Conservation (phyloP, 805 yeast species). For the Wickerhamomyces chambardii region DNA sequence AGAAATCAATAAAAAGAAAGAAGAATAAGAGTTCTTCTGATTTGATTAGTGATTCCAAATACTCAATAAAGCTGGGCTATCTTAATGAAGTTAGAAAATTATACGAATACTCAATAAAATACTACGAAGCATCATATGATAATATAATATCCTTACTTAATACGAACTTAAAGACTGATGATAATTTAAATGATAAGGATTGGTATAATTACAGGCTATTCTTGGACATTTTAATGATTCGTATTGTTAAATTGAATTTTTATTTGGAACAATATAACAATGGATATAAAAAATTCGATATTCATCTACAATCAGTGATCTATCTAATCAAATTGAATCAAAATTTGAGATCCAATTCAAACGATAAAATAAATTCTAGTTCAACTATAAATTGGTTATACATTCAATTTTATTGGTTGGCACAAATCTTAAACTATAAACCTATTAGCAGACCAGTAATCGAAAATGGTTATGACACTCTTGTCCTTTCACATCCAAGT, state of each 20-base stretch:
- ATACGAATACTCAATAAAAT: conserved; percentile 37
- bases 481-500: conserved; percentile 34
- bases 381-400: conserved; percentile 44
- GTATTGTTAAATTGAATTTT: conserved; percentile 51
- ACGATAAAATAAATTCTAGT: conserved; percentile 2
- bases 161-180: conserved; percentile 12
- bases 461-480: too few species aligned
- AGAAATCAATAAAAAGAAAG: conserved; percentile 31
- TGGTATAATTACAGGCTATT: conserved; percentile 40
- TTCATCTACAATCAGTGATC: conserved; percentile 49
- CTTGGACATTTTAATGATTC: conserved; percentile 53
- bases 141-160: conserved; percentile 31
- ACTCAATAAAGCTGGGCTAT: conserved; percentile 40
- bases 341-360: conserved; percentile 16
- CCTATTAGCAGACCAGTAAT: conserved; percentile 33
- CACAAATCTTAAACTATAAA: conserved; percentile 40
- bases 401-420: conserved; percentile 58
- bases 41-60: conserved; percentile 39
- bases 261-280: conserved; percentile 47
- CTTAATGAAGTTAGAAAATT: conserved; percentile 40
- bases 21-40: too few species aligned
- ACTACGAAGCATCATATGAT: conserved; percentile 46
- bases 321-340: conserved; percentile 24
- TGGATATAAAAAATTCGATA: conserved; percentile 55
- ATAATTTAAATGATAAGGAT: conserved; percentile 1